phyloP scores from a whole-genome alignment of 2,329 filamentous ascomycete genomes.

The Pyrenophora seminiperda region DNA sequence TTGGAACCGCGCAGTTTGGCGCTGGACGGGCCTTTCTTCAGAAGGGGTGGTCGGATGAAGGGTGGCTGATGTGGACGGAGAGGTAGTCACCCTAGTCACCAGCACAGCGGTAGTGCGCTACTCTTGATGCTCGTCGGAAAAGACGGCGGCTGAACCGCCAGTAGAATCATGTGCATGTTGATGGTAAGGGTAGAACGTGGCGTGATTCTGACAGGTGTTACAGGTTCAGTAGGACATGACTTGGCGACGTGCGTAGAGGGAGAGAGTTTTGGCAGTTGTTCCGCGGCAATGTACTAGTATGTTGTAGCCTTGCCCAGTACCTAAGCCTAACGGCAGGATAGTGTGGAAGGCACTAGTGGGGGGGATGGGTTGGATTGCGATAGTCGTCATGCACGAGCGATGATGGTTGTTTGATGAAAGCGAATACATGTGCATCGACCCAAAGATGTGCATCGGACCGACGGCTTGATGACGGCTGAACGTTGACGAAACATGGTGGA shows the following conservation, averaged over 20 bases:
- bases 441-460: constrained; percentile 9
- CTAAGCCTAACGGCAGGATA: background rate
- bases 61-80: background rate
- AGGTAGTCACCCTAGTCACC: background rate
- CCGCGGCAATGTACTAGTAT: constrained; percentile 1
- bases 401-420: constrained; percentile 4
- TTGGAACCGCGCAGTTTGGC: constrained; percentile 10
- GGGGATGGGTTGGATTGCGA: background rate
- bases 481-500: constrained; percentile 2
- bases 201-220: background rate
- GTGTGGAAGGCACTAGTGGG: constrained; percentile 3
- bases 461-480: background rate
- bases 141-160: background rate
- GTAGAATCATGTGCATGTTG: background rate
- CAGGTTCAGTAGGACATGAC: background rate
- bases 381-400: constrained; percentile 8
- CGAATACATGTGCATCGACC: background rate
- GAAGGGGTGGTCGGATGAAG: background rate
- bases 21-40: constrained; percentile 5
- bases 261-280: background rate
- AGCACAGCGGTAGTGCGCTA: background rate
- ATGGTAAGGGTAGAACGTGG: background rate
- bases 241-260: background rate
- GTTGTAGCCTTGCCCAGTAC: too few relatives aligned
- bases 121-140: background rate